Base-by-base conservation (phyloP, 2,329 filamentous ascomycete species). In the Teratosphaeria destructans region DNA sequence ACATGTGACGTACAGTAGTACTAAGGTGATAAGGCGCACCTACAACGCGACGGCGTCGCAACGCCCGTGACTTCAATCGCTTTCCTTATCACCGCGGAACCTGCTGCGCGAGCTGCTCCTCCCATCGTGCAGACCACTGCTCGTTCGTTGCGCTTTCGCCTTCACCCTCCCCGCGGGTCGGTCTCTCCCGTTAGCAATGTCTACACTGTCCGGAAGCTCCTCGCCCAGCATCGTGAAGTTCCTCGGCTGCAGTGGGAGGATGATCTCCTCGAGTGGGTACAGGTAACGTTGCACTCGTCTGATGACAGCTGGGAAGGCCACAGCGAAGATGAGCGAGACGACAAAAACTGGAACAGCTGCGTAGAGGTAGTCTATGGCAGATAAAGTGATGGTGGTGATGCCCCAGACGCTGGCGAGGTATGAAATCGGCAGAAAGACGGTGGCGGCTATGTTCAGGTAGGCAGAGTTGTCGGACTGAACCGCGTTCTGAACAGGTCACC, bases 141-240 rank as follows among this genome's bases (percentile, higher is more conserved):
- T 47, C 12, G 58, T 55, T 29, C 62, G 43, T 35, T 54, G 55
- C n/a, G 61, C 49, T 53, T 62, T 62, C 10, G 43, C 49, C 54
- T 59, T 62, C 8, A 56, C 55, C 58, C 57, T 59, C 5, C 57
- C 43, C 4, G 7, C 49, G 19, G 35, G 53, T 26, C 58, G 62
- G 52, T 47, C 43, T 49, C 10, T 49, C n/a, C 43, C 58, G 10
- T 53, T 58, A 19, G 59, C 54, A 16, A 60, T 39, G 58, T 64
- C 60, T n/a, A 71, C 67, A 52, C 62, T 67, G 1, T 68, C 66
- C 8, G 72, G 71, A 14, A 72, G 60, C 59, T 72, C 71, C 12
- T 71, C 65, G 2, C 70, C 70, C 16, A 74, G 61, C 68, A 74
- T 68, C 1, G 72, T 71, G 59, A 72, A 74, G 55, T 70, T 68